phyloP scores from a whole-genome alignment of 2,329 filamentous ascomycete genomes.

The Aciculosporium take region DNA sequence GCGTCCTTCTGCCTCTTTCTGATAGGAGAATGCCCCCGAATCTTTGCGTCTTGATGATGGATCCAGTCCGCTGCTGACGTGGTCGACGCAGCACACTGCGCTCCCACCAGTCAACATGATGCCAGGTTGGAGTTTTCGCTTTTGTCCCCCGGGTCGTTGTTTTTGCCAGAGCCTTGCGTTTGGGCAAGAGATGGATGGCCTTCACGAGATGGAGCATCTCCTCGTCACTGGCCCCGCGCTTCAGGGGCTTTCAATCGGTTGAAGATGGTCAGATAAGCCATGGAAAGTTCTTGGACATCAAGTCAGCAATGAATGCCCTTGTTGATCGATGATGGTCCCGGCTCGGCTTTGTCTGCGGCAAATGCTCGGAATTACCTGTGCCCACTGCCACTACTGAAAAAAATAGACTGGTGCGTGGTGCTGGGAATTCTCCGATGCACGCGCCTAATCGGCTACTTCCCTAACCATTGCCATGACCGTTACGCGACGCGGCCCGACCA shows the following conservation, averaged over 20 bases:
- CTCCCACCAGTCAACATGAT: conserved; percentile 93
- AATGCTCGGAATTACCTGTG: no score
- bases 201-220: conserved; percentile 50
- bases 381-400: no score
- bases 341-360: no score
- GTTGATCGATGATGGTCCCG: conserved; percentile 67
- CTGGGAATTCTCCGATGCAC: no score
- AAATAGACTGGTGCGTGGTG: no score
- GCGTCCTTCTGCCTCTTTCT: conserved; percentile 67
- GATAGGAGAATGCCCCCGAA: conserved; percentile 88
- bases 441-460: no score
- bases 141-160: conserved; percentile 84
- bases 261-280: conserved; percentile 72
- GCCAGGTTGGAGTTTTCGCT: conserved; percentile 78
- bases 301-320: conserved; percentile 58
- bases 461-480: no score
- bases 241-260: conserved; percentile 61
- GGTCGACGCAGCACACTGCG: conserved; percentile 78
- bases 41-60: conserved; percentile 74
- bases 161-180: conserved; percentile 55
- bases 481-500: conserved; percentile 1
- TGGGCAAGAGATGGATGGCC: conserved; percentile 61
- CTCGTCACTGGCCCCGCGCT: conserved; percentile 36
- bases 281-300: conserved; percentile 78
- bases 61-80: conserved; percentile 79